Conservation (phyloP, 2,329 filamentous ascomycete genomes). For the Cladosporium cucumerinum region DNA sequence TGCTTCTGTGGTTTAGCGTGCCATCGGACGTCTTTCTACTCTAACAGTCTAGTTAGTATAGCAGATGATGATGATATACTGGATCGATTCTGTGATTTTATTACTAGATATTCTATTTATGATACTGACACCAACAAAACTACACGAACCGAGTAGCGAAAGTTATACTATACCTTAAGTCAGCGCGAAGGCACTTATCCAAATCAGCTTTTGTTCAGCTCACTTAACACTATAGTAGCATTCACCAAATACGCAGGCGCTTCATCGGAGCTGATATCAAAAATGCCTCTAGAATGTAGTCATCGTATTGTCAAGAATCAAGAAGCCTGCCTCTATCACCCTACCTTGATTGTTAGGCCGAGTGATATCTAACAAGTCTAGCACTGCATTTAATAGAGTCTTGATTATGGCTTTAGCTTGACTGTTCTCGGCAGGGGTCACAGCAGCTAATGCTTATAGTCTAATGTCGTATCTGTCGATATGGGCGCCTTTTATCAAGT, state of each 20-base stretch:
- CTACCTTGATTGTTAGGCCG: slow-evolving; percentile 48
- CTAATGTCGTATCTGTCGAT: slow-evolving; percentile 55
- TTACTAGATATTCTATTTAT: slow-evolving; percentile 46
- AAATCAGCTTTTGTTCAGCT: slow-evolving; percentile 46
- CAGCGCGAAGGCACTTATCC: slow-evolving; percentile 38
- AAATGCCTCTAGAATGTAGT: slow-evolving; percentile 43
- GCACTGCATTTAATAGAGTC: slow-evolving; percentile 55
- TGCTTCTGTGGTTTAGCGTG: slow-evolving; percentile 49
- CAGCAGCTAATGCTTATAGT: slow-evolving; percentile 56
- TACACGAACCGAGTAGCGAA: slow-evolving; percentile 46
- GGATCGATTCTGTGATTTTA: slow-evolving; percentile 52
- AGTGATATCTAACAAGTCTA: slow-evolving; percentile 50
- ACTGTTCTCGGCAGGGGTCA: slow-evolving; percentile 58
- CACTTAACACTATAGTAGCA: slow-evolving; percentile 49
- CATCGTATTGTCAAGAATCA: slow-evolving; percentile 55
- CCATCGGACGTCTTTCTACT: slow-evolving; percentile 49
- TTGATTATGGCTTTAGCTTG: slow-evolving; percentile 44
- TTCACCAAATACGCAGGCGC: slow-evolving; percentile 52
- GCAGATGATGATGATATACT: slow-evolving; percentile 45
- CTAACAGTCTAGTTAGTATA: slow-evolving; percentile 45
- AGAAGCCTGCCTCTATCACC: slow-evolving; percentile 46
- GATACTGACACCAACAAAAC: slow-evolving; percentile 32
- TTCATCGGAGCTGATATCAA: slow-evolving; percentile 43
- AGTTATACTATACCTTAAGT: slow-evolving; percentile 50
- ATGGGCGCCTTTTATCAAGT: slow-evolving; percentile 56